Percentiles rank a stretch among this genome's conserved stretches.
phyloP scores from a whole-genome alignment of 2,329 filamentous ascomycete species.

The Plenodomus biglobosus region DNA sequence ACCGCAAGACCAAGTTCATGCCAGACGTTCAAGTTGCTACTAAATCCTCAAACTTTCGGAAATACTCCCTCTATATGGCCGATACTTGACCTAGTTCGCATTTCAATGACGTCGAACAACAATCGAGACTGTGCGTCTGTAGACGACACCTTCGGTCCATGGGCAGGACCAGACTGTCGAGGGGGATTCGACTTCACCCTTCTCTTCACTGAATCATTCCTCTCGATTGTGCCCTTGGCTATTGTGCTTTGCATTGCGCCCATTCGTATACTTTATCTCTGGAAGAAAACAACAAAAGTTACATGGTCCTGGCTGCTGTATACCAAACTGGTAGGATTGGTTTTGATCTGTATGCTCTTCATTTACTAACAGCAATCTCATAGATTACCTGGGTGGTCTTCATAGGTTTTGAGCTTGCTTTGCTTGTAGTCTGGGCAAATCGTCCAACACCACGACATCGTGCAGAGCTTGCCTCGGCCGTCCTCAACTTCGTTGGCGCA shows the following conservation, averaged over 20 bases:
- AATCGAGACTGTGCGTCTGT: constrained; percentile 19
- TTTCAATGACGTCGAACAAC: constrained; percentile 9
- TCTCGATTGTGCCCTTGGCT: constrained; percentile 36
- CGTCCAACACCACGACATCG: constrained; percentile 12
- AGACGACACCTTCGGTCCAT: constrained; percentile 40
- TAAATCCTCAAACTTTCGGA: background rate
- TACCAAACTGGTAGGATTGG: constrained; percentile 30
- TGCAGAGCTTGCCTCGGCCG: constrained; percentile 32
- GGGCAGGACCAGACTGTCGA: constrained; percentile 33
- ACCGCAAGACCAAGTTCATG: background rate
- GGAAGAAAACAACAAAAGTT: constrained; percentile 29
- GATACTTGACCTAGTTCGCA: constrained; percentile 6
- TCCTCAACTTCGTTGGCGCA: constrained; percentile 30
- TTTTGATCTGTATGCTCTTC: too few relatives aligned
- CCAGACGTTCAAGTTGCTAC: background rate
- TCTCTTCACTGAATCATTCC: constrained; percentile 40
- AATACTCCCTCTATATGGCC: background rate
- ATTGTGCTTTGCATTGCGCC: constrained; percentile 35
- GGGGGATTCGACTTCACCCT: constrained; percentile 45
- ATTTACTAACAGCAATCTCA: background rate
- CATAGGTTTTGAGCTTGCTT: constrained; percentile 31
- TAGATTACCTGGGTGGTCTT: constrained; percentile 30
- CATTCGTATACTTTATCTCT: constrained; percentile 32
- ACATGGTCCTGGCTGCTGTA: constrained; percentile 23
- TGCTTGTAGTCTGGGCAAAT: constrained; percentile 32